Evolutionary conservation across 257 asterid genomes (phyloP).

Genomic region (Nyctanthes arbortristis): DNA sequence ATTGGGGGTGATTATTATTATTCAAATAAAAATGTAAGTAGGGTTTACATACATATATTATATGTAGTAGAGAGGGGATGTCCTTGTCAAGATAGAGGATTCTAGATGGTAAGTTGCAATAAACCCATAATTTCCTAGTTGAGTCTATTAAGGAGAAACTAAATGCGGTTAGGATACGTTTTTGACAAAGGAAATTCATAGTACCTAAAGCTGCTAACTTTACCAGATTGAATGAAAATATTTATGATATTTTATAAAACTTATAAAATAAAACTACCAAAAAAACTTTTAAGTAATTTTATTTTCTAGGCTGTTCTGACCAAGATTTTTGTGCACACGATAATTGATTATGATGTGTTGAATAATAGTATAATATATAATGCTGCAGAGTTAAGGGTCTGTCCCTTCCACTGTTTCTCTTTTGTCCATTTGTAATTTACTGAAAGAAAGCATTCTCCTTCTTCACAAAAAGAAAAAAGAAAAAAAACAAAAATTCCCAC

Average conservation of each 20-base stretch:
- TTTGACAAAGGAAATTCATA: slow-evolving; percentile 36
- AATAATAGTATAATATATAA: neutral
- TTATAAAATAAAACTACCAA: no score
- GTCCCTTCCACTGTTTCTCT: slow-evolving; percentile 3
- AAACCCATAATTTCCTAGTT: slow-evolving; percentile 11
- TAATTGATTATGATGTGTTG: no score
- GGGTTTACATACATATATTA: neutral
- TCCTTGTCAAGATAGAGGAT: slow-evolving; percentile 20
- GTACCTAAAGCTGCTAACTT: slow-evolving; percentile 42
- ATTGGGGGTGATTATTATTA: no score
- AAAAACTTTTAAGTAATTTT: no score
- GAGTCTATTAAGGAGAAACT: slow-evolving; percentile 39
- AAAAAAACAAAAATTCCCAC: neutral
- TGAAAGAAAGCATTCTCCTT: neutral
- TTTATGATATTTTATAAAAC: slow-evolving; percentile 40
- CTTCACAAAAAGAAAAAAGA: no score
- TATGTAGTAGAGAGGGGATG: no score
- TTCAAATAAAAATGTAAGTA: neutral
- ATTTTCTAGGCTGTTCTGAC: no score
- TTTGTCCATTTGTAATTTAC: slow-evolving; percentile 24
- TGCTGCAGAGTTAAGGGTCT: neutral
- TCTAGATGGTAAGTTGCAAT: slow-evolving; percentile 17
- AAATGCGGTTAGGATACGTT: slow-evolving; percentile 45
- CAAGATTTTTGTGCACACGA: no score
- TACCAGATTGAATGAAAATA: slow-evolving; percentile 43